phyloP scores from a whole-genome alignment of 495 filamentous ascomycete species.

The Acidiella bohemica region DNA sequence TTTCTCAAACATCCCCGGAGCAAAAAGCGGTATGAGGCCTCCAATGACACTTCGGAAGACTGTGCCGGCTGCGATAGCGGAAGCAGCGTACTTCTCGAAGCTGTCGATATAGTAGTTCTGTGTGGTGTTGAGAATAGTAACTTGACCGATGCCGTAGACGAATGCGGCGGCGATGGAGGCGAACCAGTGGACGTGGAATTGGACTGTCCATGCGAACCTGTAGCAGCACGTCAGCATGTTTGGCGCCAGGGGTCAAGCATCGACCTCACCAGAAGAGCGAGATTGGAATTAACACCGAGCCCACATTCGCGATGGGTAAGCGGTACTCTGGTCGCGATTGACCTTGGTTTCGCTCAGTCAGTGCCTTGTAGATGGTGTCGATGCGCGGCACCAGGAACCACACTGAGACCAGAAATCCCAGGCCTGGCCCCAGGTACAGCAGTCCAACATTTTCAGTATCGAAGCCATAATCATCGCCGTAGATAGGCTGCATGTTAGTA shows the following conservation, averaged over 20 bases:
- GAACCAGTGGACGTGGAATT: constrained; percentile 19
- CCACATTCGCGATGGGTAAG: constrained; percentile 21
- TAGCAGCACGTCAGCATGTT: too few species aligned
- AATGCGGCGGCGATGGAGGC: constrained; percentile 19
- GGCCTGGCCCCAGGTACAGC: constrained; percentile 22
- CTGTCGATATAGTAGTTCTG: constrained; percentile 28
- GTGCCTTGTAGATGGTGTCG: constrained; percentile 28
- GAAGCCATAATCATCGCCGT: constrained; percentile 19
- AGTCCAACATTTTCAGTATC: constrained; percentile 22
- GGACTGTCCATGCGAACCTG: constrained; percentile 24
- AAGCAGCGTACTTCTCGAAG: constrained; percentile 27
- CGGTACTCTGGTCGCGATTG: constrained; percentile 29
- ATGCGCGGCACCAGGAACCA: constrained; percentile 32
- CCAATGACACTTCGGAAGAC: constrained; percentile 25
- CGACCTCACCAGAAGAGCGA: constrained; percentile 22
- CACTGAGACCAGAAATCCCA: constrained; percentile 27
- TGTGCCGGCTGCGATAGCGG: constrained; percentile 28
- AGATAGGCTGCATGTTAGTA: constrained; percentile 24
- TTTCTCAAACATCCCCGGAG: constrained; percentile 23
- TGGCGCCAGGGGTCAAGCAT: too few species aligned
- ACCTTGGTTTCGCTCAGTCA: constrained; percentile 22
- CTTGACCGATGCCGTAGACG: constrained; percentile 39
- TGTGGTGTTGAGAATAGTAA: constrained; percentile 42
- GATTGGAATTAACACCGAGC: constrained; percentile 18
- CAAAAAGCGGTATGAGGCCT: constrained; percentile 26